Evolutionary conservation across 495 filamentous ascomycete genomes (phyloP).

Genomic region (Tuber indicum): DNA sequence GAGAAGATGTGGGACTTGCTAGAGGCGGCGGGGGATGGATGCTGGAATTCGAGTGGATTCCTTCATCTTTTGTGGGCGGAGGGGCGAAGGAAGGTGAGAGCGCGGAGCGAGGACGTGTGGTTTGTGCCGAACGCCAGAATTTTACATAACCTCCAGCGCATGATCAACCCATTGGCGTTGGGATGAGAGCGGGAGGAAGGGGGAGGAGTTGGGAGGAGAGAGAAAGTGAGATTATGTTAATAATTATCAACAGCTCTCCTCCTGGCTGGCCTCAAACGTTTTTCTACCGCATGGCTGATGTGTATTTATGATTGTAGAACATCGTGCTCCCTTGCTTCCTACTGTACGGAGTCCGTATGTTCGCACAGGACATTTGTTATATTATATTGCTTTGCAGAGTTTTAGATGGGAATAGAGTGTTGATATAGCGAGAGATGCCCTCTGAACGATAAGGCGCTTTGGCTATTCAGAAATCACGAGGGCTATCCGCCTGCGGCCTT

Average conservation of each 20-base stretch:
- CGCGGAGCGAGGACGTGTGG: not conserved
- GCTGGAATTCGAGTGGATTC: not conserved
- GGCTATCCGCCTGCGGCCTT: conserved; percentile 1
- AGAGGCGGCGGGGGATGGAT: not conserved
- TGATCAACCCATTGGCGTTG: not conserved
- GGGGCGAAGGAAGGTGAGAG: not conserved
- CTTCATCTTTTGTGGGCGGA: not conserved
- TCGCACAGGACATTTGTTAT: not conserved
- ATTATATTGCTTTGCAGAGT: not conserved
- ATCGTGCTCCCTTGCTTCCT: not conserved
- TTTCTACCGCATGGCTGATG: not conserved
- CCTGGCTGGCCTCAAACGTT: not conserved
- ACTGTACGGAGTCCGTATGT: not conserved
- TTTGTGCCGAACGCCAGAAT: not conserved
- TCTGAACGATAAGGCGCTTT: not conserved
- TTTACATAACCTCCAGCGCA: not conserved
- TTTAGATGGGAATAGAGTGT: not conserved
- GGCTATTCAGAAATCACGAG: not conserved
- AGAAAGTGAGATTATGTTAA: not conserved
- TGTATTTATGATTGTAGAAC: not conserved
- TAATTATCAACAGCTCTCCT: not conserved
- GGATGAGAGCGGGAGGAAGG: not conserved
- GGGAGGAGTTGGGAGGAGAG: not conserved
- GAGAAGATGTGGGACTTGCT: not conserved
- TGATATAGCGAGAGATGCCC: not conserved